Conservation (phyloP, 2,329 filamentous ascomycete species). For the Apiospora arundinis region DNA sequence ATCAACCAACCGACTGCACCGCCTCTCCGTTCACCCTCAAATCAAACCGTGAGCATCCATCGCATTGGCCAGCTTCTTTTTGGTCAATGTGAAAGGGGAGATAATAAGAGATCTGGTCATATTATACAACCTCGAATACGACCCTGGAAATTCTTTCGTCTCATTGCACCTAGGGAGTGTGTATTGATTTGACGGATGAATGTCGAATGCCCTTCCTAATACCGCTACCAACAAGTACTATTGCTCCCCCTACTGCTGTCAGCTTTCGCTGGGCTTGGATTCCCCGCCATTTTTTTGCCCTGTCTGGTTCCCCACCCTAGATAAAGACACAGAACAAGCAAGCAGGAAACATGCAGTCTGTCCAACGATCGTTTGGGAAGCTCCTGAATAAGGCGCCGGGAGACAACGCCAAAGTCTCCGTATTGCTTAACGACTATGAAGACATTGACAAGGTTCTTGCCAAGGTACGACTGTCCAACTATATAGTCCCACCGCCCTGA, state of each 20-base stretch:
- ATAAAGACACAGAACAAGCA: constrained; percentile 14
- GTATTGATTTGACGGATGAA: background rate
- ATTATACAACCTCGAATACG: background rate
- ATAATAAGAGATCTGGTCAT: background rate
- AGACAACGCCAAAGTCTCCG: constrained; percentile 77
- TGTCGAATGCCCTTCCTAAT: background rate
- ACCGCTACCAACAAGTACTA: background rate
- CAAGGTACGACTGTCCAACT: constrained; percentile 56
- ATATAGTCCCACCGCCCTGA: background rate
- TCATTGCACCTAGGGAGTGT: background rate
- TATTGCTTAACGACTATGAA: constrained; percentile 79
- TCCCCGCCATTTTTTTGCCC: constrained; percentile 18
- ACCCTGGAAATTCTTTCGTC: background rate
- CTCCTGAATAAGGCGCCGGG: constrained; percentile 72
- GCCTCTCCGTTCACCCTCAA: background rate
- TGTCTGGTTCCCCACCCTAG: constrained; percentile 17
- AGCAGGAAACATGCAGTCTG: constrained; percentile 59
- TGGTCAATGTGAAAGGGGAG: background rate
- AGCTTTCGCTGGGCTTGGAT: background rate
- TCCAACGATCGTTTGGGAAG: constrained; percentile 78
- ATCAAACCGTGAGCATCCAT: background rate
- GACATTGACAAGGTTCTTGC: constrained; percentile 77
- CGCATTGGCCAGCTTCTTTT: background rate
- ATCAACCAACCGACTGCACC: constrained; percentile 6
- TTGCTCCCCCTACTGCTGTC: background rate